These are phyloP conservation scores for Pyricularia pennisetigena DNA, from an alignment of 2,329 filamentous ascomycete genomes.

Conservation along the genomic window DNA sequence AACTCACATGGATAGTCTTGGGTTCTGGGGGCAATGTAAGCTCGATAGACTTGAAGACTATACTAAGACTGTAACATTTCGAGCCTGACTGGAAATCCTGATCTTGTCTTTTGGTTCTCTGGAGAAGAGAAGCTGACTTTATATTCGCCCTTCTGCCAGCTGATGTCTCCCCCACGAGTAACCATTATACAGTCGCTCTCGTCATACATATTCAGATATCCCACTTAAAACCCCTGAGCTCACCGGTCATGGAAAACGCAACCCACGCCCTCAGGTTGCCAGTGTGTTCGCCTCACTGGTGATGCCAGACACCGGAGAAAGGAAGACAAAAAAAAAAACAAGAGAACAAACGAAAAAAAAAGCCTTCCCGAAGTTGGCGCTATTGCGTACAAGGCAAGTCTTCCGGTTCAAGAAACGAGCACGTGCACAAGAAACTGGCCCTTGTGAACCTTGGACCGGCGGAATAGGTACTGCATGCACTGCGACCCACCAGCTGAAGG, in stretches of 20 bases:
- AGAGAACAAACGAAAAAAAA: neutral
- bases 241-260: neutral
- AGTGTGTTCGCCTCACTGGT: neutral
- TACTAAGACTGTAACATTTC: neutral
- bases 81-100: neutral
- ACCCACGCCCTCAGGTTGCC: neutral
- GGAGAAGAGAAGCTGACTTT: neutral
- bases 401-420: neutral
- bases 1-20: neutral
- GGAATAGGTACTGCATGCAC: neutral
- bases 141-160: neutral
- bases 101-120: neutral
- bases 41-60: neutral
- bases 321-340: neutral
- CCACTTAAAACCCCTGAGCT: neutral
- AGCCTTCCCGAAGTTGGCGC: neutral
- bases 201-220: neutral
- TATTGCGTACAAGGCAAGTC: neutral
- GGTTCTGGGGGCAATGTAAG: neutral
- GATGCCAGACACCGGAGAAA: neutral
- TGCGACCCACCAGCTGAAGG: neutral
- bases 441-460: neutral
- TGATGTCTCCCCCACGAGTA: neutral
- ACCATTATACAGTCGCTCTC: neutral
- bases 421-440: neutral